These are phyloP conservation scores for Gilbertella persicaria DNA, from an alignment of 371 early-diverging fungal genomes.

Conservation along the genomic window DNA sequence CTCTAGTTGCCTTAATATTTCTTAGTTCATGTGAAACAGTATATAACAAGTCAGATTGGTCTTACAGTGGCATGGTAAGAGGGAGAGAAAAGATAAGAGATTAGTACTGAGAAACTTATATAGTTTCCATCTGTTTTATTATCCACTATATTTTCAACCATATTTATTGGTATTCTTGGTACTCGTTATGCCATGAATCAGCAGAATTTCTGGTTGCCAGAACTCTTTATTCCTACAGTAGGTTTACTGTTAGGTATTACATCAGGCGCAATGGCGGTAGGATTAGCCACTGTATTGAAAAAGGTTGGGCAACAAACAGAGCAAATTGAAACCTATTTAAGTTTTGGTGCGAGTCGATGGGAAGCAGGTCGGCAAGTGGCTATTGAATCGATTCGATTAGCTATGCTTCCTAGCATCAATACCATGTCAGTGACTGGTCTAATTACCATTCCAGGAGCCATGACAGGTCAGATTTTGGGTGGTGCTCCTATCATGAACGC, in stretches of 20 bases:
- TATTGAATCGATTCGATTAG: slow-evolving; percentile 70
- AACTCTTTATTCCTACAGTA: slow-evolving; percentile 84
- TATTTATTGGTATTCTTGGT: slow-evolving; percentile 62
- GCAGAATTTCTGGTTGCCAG: slow-evolving; percentile 72
- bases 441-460: slow-evolving; percentile 89
- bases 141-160: slow-evolving; percentile 50
- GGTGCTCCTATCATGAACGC: slow-evolving; percentile 83
- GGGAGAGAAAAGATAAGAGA: background rate
- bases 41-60: slow-evolving; percentile 59
- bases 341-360: slow-evolving; percentile 86
- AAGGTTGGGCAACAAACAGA: slow-evolving; percentile 64
- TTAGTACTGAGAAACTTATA: background rate
- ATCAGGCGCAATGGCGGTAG: slow-evolving; percentile 85
- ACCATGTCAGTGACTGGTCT: slow-evolving; percentile 85
- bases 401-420: slow-evolving; percentile 84
- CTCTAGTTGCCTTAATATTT: slow-evolving; percentile 48
- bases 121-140: slow-evolving; percentile 54
- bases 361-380: slow-evolving; percentile 80
- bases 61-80: slow-evolving; percentile 57
- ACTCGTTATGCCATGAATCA: slow-evolving; percentile 75
- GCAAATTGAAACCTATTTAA: slow-evolving; percentile 71
- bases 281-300: slow-evolving; percentile 60
- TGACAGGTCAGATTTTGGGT: slow-evolving; percentile 90
- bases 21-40: slow-evolving; percentile 61
- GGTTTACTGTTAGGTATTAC: slow-evolving; percentile 87